Evolutionary conservation across 2,329 filamentous ascomycete species (phyloP).

Genomic region (Uncinocarpus reesii): DNA sequence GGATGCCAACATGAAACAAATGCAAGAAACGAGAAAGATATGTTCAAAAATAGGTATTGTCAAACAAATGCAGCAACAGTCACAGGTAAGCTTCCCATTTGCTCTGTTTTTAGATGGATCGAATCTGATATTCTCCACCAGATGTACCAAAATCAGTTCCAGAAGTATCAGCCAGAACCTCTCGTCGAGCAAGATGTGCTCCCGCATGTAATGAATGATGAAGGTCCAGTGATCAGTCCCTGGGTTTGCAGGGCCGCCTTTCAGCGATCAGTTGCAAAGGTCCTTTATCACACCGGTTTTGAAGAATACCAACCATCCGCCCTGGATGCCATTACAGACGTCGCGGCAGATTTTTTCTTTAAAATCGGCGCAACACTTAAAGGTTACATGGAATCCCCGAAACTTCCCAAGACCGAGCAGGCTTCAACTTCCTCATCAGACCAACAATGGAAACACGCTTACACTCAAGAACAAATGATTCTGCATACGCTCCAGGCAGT

Average conservation of each 20-base stretch:
- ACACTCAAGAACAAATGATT: constrained; percentile 73
- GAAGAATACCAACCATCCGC: constrained; percentile 95
- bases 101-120: not conserved
- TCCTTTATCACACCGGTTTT: constrained; percentile 93
- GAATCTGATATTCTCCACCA: constrained; percentile 31
- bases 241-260: constrained; percentile 73
- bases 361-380: constrained; percentile 73
- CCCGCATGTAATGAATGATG: constrained; percentile 78
- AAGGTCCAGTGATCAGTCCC: constrained; percentile 76
- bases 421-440: constrained; percentile 25
- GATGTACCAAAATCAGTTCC: constrained; percentile 97
- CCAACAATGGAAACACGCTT: constrained; percentile 52
- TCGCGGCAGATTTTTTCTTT: constrained; percentile 79
- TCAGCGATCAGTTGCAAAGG: constrained; percentile 82
- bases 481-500: constrained; percentile 77
- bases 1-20: constrained; percentile 82
- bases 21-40: constrained; percentile 93
- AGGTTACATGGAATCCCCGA: constrained; percentile 72
- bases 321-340: constrained; percentile 77
- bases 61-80: constrained; percentile 98
- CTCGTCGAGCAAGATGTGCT: constrained; percentile 80
- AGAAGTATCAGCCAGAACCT: constrained; percentile 83
- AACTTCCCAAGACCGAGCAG: constrained; percentile 47
- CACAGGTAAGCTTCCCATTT: constrained; percentile 56
- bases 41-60: constrained; percentile 95